Evolutionary conservation across 106 monocot species (phyloP), one percentile per base, ranked within the genome.

Genomic region (Dioscorea alata): DNA sequence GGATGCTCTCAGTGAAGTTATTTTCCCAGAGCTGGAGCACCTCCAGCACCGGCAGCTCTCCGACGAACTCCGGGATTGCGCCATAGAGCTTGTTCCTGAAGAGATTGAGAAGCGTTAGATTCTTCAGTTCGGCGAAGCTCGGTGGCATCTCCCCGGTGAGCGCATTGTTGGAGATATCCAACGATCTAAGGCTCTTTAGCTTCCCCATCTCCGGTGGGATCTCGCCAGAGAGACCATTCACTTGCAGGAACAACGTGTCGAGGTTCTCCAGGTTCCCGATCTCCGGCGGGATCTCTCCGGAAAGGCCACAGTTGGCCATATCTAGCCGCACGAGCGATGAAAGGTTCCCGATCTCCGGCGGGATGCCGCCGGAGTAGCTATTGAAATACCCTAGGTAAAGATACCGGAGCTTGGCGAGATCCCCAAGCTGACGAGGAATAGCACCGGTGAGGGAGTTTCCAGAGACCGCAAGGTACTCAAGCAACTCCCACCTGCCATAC

Each of bases 11-110:
- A 14, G 84, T 88, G 59, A 88, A 84, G 73, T 88, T 88, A 49
- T 88, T 88, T 57, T 88, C 84, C 88, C 81, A 88, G 12, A 95
- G 71, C 78, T 95, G 94, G 24, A 90, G 75, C 63, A 90, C 89
- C 64, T 90, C 75, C 18, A 90, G 73, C 65, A 62, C 67, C 35
- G 83, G 80, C 18, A 87, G 66, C 18, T 80, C 82, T 15, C 82
- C 89, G 75, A 90, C 50, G 48, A 85, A 90, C 48, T 70, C 83
- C 6, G 89, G 89, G 23, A 90, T 85, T 35, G 78, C 53, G 0
- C 85, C 89, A 51, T 77, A 57, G 58, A 90, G 73, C 33, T 61
- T 85, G 67, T 90, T 90, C 14, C 89, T 70, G 69, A 90, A 90
- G 21, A 90, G 80, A 60, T 90, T 85, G 68, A 90, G 19, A 1